phyloP scores from a whole-genome alignment of 1,284 basidiomycete species.

The Boletus calvinii region DNA sequence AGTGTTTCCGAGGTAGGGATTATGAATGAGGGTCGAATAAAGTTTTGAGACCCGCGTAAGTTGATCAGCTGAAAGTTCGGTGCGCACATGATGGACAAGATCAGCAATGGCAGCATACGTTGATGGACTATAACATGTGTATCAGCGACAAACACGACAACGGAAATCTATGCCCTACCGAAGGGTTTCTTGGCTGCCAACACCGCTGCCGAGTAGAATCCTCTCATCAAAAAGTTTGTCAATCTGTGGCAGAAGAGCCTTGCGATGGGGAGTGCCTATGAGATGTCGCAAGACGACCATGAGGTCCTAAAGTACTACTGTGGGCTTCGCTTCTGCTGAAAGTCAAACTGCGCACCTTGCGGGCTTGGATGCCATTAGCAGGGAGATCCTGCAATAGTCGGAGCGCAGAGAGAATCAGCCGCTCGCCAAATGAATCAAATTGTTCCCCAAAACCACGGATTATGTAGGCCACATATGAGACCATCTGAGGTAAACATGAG shows the following conservation, averaged over 20 bases:
- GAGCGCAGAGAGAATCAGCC: conserved; percentile 79
- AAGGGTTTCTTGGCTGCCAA: conserved; percentile 81
- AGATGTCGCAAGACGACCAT: conserved; percentile 94
- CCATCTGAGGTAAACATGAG: conserved; percentile 53
- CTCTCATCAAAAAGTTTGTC: conserved; percentile 91
- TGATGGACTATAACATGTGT: conserved; percentile 53
- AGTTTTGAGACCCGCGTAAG: conserved; percentile 81
- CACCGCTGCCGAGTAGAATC: conserved; percentile 85
- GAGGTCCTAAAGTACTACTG: conserved; percentile 64
- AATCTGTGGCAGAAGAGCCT: conserved; percentile 81
- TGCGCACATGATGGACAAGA: conserved; percentile 88
- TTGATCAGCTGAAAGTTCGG: conserved; percentile 80
- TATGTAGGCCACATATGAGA: conserved; percentile 93
- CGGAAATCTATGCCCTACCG: conserved; percentile 45
- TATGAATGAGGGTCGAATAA: conserved; percentile 89
- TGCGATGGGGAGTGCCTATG: conserved; percentile 77
- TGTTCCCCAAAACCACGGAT: conserved; percentile 73
- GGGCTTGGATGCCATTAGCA: conserved; percentile 76
- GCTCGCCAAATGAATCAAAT: conserved; percentile 78
- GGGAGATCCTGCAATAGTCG: conserved; percentile 95
- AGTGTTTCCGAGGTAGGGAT: conserved; percentile 77
- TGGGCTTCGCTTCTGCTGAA: neutral
- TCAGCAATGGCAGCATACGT: conserved; percentile 93
- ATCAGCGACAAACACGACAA: conserved; percentile 10
- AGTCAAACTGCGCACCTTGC: conserved; percentile 55